Evolutionary conservation across 345 rosid genomes (phyloP).

Genomic region (Lenwebbia sp.): DNA sequence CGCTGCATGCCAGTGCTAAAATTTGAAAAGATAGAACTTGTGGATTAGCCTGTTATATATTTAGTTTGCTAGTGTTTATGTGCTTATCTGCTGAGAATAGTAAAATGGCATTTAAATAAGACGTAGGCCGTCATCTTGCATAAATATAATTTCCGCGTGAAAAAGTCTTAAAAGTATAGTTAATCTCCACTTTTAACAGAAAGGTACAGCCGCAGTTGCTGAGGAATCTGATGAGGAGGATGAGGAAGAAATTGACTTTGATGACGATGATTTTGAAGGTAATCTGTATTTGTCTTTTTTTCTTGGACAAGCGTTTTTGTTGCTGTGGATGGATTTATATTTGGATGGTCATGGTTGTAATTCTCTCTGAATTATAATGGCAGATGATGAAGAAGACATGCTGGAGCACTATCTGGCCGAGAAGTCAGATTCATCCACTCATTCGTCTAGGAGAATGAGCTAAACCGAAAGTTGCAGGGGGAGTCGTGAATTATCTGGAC

Average conservation of each 20-base stretch:
- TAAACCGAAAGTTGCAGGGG: background rate
- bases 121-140: background rate
- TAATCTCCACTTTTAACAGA: constrained; percentile 29
- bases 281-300: background rate
- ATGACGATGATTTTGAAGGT: constrained; percentile 96
- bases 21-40: background rate
- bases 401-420: constrained; percentile 89
- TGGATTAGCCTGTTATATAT: background rate
- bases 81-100: background rate
- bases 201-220: constrained; percentile 46
- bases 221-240: constrained; percentile 64
- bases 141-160: background rate
- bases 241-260: constrained; percentile 85
- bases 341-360: background rate
- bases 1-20: background rate
- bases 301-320: background rate
- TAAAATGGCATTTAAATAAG: background rate
- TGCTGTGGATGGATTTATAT: background rate
- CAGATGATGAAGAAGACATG: constrained; percentile 95
- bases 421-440: constrained; percentile 61
- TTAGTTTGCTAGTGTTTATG: background rate
- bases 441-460: constrained; percentile 36
- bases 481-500: background rate
- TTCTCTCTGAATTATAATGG: background rate
- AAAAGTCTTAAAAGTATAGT: background rate